Base-by-base conservation (phyloP, 2,329 filamentous ascomycete species). In the Colletotrichum karsti region DNA sequence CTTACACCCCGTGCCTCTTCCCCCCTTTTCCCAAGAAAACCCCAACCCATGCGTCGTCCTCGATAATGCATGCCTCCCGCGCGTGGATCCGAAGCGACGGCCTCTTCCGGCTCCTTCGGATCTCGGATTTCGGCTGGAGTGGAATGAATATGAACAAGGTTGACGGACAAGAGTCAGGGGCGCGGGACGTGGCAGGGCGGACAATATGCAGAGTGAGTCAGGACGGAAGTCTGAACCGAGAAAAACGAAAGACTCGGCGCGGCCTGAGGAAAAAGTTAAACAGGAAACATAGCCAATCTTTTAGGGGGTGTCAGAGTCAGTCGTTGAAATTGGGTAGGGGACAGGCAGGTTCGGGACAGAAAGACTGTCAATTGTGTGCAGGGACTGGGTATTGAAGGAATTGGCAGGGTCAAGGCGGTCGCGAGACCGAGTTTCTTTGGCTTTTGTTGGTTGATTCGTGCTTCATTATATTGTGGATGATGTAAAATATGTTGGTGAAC, bases 401-500 rank as follows among this genome's bases (percentile, higher is more conserved):
- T 26, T 26, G 12, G 24, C 15, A 39, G 63, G 63, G 54, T 22
- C 46, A 46, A 37, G 57, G 4, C 10, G 15, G 10, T 22, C n/a
- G 30, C n/a, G 22, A 26, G n/a, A 37, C 33, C 10, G 18, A 39
- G 20, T 7, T n/a, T 26, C n/a, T 26, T 13, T 6, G 24, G 24
- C 28, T 7, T 30, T 50, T 30, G 44, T 37, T 8, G 30, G 44
- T 37, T 24, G 6, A 33, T 12, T 35, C 18, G 12, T 42, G 37
- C 37, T 20, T 72, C 69, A 67, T 71, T 61, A 71, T 56, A 53
- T 26, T 26, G 28, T 59, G n/a, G 10, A 37, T 37, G 15, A 8
- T 35, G 12, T 15, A 35, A 8, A 13, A 41, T 61, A 28, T 39
- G 24, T 30, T 63, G 33, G 28, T 57, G 15, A 59, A 65, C 46